These are phyloP conservation scores for Naganishia randhawae DNA, from an alignment of 768 basidiomycete genomes.

Conservation along the genomic window DNA sequence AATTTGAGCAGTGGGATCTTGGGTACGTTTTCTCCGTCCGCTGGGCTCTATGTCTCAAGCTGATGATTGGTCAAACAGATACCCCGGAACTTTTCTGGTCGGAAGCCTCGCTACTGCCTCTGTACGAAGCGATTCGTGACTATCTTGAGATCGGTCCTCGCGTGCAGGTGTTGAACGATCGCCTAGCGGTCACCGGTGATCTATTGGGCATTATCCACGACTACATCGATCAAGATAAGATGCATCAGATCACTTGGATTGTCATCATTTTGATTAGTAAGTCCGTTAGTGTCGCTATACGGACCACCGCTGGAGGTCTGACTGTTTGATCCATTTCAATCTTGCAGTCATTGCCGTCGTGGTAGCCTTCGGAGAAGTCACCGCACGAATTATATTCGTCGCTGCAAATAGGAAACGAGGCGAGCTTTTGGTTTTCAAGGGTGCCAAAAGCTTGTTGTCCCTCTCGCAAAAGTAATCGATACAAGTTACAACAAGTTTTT, in stretches of 20 bases:
- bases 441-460: constrained; percentile 7
- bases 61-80: constrained; percentile 52
- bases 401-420: constrained; percentile 37
- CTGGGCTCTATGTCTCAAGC: background rate
- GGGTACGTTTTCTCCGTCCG: constrained; percentile 39
- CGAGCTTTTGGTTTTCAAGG: constrained; percentile 36
- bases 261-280: constrained; percentile 81
- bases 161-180: constrained; percentile 82
- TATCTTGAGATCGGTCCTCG: constrained; percentile 87
- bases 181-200: constrained; percentile 78
- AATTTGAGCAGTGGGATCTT: constrained; percentile 89
- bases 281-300: constrained; percentile 60
- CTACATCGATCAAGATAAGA: constrained; percentile 80
- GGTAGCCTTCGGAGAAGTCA: constrained; percentile 42
- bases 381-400: constrained; percentile 44
- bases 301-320: constrained; percentile 3
- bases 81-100: constrained; percentile 93
- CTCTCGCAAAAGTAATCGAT: background rate
- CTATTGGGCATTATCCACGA: constrained; percentile 89
- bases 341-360: constrained; percentile 30
- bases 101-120: constrained; percentile 78
- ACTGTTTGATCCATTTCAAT: background rate
- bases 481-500: no score
- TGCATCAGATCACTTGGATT: constrained; percentile 84
- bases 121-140: constrained; percentile 88